Conservation (phyloP, 768 basidiomycete genomes). For the Mycena polygramma region DNA sequence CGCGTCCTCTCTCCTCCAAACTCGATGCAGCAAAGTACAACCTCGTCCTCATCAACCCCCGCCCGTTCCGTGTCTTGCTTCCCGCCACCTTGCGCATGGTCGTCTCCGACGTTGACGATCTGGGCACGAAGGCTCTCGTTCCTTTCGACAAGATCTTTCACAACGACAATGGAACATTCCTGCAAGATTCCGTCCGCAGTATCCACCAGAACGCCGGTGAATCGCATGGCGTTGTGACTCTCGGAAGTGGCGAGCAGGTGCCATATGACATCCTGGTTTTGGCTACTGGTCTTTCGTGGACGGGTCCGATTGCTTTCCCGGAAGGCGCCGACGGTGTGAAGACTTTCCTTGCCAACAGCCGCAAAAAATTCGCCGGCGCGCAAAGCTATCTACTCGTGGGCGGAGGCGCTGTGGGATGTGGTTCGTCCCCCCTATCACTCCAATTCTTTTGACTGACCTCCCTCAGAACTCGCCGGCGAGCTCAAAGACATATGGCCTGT, state of each 20-base stretch:
- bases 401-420: conserved; percentile 69
- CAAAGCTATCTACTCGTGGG: conserved; percentile 65
- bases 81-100: conserved; percentile 66
- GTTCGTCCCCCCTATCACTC: conserved; percentile 42
- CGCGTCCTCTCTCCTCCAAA: conserved; percentile 59
- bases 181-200: conserved; percentile 55
- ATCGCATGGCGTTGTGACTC: conserved; percentile 61
- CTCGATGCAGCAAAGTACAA: conserved; percentile 63
- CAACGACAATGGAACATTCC: conserved; percentile 59
- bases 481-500: conserved; percentile 40
- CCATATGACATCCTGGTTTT: conserved; percentile 70
- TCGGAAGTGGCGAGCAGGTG: conserved; percentile 64
- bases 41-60: conserved; percentile 67
- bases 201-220: conserved; percentile 37
- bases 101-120: conserved; percentile 52
- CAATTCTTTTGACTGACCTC: too few species aligned
- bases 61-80: conserved; percentile 64
- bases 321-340: conserved; percentile 44
- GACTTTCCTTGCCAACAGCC: conserved; percentile 46
- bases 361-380: conserved; percentile 52
- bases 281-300: conserved; percentile 70
- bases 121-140: conserved; percentile 58
- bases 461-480: conserved; percentile 43
- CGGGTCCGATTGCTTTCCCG: conserved; percentile 63
- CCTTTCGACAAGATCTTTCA: conserved; percentile 64